Evolutionary conservation across 169 alveolate species (phyloP).

Genomic region (Toxoplasma gondii): DNA sequence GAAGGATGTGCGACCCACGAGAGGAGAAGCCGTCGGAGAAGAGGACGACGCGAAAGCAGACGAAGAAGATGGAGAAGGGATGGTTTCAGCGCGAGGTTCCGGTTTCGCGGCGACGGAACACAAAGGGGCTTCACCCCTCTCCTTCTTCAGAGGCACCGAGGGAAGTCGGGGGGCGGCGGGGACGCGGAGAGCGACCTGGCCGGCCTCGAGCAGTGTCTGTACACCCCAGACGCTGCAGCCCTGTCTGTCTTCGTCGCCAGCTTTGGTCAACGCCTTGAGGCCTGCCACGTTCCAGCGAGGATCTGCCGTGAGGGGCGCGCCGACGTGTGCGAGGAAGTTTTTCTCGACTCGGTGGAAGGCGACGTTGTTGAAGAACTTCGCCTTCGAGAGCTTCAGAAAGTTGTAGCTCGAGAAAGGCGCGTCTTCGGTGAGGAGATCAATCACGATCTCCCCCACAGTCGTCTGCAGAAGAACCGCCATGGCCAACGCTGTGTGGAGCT

Average conservation of each 20-base stretch:
- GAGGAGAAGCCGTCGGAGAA: not conserved
- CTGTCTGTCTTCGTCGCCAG: conserved; percentile 55
- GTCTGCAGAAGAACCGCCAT: conserved; percentile 95
- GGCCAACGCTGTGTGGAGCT: conserved; percentile 16
- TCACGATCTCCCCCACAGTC: conserved; percentile 90
- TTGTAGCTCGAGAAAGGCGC: conserved; percentile 78
- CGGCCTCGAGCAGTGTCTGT: conserved; percentile 5
- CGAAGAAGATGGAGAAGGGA: not conserved
- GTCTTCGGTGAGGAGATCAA: conserved; percentile 80
- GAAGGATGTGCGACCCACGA: not conserved
- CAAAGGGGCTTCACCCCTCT: not conserved
- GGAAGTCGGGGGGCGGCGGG: not conserved
- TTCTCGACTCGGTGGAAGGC: conserved; percentile 88
- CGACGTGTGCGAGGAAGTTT: conserved; percentile 87
- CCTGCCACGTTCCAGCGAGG: conserved; percentile 41
- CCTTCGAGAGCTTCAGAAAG: conserved; percentile 90
- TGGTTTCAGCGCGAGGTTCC: not conserved
- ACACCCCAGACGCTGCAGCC: conserved; percentile 66
- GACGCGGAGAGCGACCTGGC: not conserved
- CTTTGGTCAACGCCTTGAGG: conserved; percentile 39
- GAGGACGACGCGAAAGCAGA: not conserved
- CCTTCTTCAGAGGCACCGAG: not conserved
- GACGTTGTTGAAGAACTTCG: conserved; percentile 90
- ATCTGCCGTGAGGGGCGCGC: conserved; percentile 72
- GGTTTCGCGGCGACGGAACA: not conserved